phyloP scores from a whole-genome alignment of 371 early-diverging fungal species.

The Rhizopus arrhizus region DNA sequence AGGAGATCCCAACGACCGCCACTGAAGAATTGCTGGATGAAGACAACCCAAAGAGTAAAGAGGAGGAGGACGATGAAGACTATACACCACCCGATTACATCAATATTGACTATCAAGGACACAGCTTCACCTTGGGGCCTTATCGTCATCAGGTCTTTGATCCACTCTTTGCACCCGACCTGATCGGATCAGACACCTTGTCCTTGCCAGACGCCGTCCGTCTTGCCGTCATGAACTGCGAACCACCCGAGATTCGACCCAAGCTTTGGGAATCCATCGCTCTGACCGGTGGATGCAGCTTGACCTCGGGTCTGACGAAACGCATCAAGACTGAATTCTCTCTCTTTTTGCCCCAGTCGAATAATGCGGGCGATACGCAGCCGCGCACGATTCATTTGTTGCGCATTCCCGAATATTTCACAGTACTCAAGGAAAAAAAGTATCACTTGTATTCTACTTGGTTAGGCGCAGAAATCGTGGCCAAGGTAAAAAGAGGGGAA shows the following conservation, averaged over 20 bases:
- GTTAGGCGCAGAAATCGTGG: constrained; percentile 78
- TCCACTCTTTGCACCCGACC: constrained; percentile 65
- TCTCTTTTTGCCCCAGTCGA: constrained; percentile 63
- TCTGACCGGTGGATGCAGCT: constrained; percentile 69
- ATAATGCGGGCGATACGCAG: constrained; percentile 79
- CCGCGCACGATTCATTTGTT: constrained; percentile 71
- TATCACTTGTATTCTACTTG: constrained; percentile 63
- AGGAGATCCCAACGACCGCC: constrained; percentile 38
- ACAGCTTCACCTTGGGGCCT: constrained; percentile 61
- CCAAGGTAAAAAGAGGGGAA: constrained; percentile 63
- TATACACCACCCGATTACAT: constrained; percentile 18
- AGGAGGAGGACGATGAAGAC: constrained; percentile 13
- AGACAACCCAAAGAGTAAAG: constrained; percentile 13
- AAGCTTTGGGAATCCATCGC: constrained; percentile 82
- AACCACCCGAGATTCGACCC: constrained; percentile 75
- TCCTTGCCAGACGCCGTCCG: constrained; percentile 68
- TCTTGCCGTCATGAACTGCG: constrained; percentile 66
- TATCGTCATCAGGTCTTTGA: constrained; percentile 63
- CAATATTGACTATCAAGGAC: constrained; percentile 25
- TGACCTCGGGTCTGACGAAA: constrained; percentile 33
- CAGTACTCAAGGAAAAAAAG: constrained; percentile 66
- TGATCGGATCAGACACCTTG: constrained; percentile 46
- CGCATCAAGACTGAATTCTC: constrained; percentile 66
- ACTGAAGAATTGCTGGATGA: constrained; percentile 42
- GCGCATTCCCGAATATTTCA: constrained; percentile 79